Evolutionary conservation across 148 eudicot species (phyloP).

Genomic region (Camellia lanceoleosa): DNA sequence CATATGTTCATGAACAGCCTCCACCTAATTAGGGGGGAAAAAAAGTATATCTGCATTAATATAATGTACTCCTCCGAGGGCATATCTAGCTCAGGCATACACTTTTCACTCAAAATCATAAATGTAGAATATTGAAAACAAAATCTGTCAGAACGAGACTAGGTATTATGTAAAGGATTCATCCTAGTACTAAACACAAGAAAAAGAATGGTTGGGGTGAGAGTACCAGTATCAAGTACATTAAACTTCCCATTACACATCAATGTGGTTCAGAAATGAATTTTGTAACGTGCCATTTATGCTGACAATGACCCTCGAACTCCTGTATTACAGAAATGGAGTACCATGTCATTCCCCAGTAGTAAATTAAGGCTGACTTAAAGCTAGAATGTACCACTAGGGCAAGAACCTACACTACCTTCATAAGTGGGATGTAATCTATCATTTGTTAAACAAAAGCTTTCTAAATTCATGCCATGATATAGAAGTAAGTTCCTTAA

Average conservation of each 20-base stretch:
- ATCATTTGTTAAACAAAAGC: background rate
- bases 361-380: background rate
- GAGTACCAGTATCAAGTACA: background rate
- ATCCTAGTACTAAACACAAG: background rate
- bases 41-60: constrained; percentile 6
- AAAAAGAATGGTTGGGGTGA: background rate
- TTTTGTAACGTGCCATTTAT: background rate
- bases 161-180: background rate
- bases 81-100: background rate
- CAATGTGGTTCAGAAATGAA: constrained; percentile 1
- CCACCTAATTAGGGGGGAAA: constrained; percentile 46
- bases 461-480: background rate
- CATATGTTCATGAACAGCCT: constrained; percentile 60
- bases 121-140: background rate
- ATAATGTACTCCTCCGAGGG: background rate
- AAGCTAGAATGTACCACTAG: background rate
- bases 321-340: background rate
- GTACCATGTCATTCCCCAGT: background rate
- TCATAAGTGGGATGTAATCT: background rate
- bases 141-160: background rate
- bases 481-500: constrained; percentile 13
- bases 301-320: background rate
- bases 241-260: constrained; percentile 1
- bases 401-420: background rate
- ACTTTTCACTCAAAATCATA: constrained; percentile 1